Conservation (phyloP, 2,329 filamentous ascomycete species). For the Macrophomina phaseolina region DNA sequence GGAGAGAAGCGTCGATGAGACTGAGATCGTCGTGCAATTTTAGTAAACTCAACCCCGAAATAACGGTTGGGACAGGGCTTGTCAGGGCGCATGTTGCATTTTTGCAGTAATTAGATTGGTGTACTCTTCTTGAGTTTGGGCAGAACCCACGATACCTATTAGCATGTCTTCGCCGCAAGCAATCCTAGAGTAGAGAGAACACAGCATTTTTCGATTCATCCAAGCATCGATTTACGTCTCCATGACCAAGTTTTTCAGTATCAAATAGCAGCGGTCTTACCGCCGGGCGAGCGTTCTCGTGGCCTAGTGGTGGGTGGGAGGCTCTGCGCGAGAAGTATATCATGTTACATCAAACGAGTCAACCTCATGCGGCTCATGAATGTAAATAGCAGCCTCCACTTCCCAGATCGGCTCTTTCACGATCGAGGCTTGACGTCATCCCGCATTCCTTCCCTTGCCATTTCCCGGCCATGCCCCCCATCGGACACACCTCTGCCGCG, state of each 20-base stretch:
- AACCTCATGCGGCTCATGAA: not conserved
- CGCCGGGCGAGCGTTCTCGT: not conserved
- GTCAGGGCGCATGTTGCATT: not conserved
- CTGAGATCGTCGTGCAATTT: not conserved
- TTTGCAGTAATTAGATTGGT: not conserved
- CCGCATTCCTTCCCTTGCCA: not conserved
- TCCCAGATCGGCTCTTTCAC: not conserved
- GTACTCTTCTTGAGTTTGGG: not conserved
- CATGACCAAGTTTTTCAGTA: not conserved
- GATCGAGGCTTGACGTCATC: not conserved
- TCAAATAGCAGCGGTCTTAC: too few relatives aligned
- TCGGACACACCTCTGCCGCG: not conserved
- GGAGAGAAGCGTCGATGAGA: not conserved
- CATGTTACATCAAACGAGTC: not conserved
- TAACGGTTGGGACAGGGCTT: not conserved
- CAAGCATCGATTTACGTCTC: not conserved
- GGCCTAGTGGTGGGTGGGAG: not conserved
- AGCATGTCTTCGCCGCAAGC: not conserved
- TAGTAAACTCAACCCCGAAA: not conserved
- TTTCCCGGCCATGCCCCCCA: not conserved
- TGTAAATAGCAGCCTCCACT: not conserved
- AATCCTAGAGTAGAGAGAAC: slow-evolving; percentile 17
- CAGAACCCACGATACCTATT: not conserved
- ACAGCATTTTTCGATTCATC: not conserved
- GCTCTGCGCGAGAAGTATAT: not conserved